Percentiles rank a stretch among this genome's conserved stretches.
phyloP scores from a whole-genome alignment of 2,329 filamentous ascomycete genomes.

The Fonsecaea erecta region DNA sequence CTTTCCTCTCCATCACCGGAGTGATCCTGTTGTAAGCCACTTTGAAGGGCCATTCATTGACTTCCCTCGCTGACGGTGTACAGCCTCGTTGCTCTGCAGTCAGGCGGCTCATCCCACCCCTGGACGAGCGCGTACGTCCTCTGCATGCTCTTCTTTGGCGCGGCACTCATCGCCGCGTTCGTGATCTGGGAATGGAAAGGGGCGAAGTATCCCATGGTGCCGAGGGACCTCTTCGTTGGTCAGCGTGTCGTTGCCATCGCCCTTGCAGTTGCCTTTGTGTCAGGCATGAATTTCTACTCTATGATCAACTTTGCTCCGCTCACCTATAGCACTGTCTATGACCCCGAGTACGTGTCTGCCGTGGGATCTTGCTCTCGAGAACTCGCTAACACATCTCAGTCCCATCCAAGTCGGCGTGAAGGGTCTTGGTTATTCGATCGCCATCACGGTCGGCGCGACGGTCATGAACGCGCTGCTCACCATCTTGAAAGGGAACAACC shows the following conservation, averaged over 20 bases:
- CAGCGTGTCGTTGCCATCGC: conserved; percentile 58
- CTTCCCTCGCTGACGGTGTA: neutral
- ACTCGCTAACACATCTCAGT: conserved; percentile 54
- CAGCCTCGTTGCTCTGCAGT: conserved; percentile 31
- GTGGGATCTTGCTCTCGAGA: neutral
- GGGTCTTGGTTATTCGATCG: conserved; percentile 66
- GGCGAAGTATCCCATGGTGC: conserved; percentile 53
- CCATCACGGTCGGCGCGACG: conserved; percentile 65
- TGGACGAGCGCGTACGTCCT: conserved; percentile 47
- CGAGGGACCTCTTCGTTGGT: conserved; percentile 51
- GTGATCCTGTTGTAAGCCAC: conserved; percentile 28
- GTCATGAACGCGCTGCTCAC: conserved; percentile 63
- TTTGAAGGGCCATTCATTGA: conserved; percentile 46
- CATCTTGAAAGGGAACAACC: conserved; percentile 61
- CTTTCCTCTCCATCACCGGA: conserved; percentile 27
- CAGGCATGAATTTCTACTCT: conserved; percentile 63
- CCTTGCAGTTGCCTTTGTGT: conserved; percentile 62
- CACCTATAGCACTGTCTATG: conserved; percentile 22
- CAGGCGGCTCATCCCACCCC: conserved; percentile 29
- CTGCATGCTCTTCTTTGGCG: conserved; percentile 51
- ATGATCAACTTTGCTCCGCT: conserved; percentile 62
- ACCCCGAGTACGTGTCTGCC: conserved; percentile 44
- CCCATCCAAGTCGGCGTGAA: conserved; percentile 67
- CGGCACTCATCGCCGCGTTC: conserved; percentile 48
- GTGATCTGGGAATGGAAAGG: conserved; percentile 54